Percentiles rank a stretch among this genome's conserved stretches.
These are phyloP conservation scores for Colletotrichum sp. DNA, from an alignment of 2,329 filamentous ascomycete species.

Conservation along the genomic window DNA sequence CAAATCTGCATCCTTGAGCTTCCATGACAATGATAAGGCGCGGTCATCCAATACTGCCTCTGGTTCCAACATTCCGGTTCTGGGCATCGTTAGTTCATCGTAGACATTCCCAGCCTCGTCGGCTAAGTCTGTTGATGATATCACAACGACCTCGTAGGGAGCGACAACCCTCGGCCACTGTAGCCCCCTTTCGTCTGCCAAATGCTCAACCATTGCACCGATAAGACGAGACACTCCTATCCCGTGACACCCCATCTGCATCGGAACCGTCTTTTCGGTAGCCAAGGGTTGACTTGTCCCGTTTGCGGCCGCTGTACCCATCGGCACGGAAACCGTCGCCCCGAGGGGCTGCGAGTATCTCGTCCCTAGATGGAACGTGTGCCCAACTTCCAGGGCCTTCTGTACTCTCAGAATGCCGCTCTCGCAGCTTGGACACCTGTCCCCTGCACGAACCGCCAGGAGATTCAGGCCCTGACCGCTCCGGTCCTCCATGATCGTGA, in stretches of 20 bases:
- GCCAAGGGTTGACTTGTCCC: neutral
- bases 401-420: slow-evolving; percentile 67
- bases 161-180: slow-evolving; percentile 90
- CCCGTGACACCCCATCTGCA: slow-evolving; percentile 97
- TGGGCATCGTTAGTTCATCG: slow-evolving; percentile 55
- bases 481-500: slow-evolving; percentile 36
- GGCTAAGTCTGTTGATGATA: slow-evolving; percentile 55
- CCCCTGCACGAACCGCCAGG: slow-evolving; percentile 68
- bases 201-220: slow-evolving; percentile 80
- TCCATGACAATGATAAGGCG: slow-evolving; percentile 75
- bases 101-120: slow-evolving; percentile 64
- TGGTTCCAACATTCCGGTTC: slow-evolving; percentile 29
- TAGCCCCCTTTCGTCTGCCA: slow-evolving; percentile 74
- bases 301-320: neutral
- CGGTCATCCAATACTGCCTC: slow-evolving; percentile 81
- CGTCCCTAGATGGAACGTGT: slow-evolving; percentile 93
- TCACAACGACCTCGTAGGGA: slow-evolving; percentile 78
- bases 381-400: slow-evolving; percentile 86
- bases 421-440: slow-evolving; percentile 75
- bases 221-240: slow-evolving; percentile 93
- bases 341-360: slow-evolving; percentile 81
- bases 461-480: slow-evolving; percentile 58
- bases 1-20: slow-evolving; percentile 87
- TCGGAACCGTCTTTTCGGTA: slow-evolving; percentile 36
- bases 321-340: slow-evolving; percentile 61